phyloP scores from a whole-genome alignment of 2,329 filamentous ascomycete species.

The Meredithiella fracta region DNA sequence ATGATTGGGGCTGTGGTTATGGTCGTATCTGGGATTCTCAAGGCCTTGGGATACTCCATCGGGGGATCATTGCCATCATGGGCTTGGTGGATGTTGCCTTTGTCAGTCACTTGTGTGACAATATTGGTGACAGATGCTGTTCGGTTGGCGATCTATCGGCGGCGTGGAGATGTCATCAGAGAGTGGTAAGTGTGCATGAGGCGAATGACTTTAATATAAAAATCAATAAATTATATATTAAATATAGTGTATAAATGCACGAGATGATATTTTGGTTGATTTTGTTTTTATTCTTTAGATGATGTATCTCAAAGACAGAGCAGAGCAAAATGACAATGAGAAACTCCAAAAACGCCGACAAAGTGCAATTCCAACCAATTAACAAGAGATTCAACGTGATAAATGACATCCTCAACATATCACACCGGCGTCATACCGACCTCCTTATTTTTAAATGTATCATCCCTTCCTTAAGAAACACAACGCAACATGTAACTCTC shows the following conservation, averaged over 20 bases:
- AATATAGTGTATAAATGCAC: constrained; percentile 1
- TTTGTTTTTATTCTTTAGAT: constrained; percentile 9
- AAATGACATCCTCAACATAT: background rate
- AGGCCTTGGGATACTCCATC: background rate
- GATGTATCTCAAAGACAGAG: constrained; percentile 11
- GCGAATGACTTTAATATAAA: too few relatives aligned
- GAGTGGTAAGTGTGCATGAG: too few relatives aligned
- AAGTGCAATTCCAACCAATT: constrained; percentile 13
- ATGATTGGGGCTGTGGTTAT: background rate
- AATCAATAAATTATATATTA: background rate
- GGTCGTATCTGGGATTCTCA: background rate
- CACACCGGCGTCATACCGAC: background rate
- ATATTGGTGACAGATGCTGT: background rate
- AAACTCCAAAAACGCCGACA: constrained; percentile 14
- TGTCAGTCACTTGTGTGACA: background rate
- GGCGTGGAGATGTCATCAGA: background rate
- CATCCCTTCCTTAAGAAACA: background rate
- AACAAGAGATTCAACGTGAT: constrained; percentile 6
- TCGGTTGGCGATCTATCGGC: background rate
- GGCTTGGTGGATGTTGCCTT: constrained; percentile 3
- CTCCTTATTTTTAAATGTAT: background rate
- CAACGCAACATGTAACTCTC: background rate
- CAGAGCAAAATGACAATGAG: constrained; percentile 13
- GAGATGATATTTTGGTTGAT: constrained; percentile 4
- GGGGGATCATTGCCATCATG: background rate